Percentiles rank a stretch among this genome's conserved stretches.
Evolutionary conservation across 139 green algal genomes (phyloP).

Genomic region (Chlamydomonas sp.): DNA sequence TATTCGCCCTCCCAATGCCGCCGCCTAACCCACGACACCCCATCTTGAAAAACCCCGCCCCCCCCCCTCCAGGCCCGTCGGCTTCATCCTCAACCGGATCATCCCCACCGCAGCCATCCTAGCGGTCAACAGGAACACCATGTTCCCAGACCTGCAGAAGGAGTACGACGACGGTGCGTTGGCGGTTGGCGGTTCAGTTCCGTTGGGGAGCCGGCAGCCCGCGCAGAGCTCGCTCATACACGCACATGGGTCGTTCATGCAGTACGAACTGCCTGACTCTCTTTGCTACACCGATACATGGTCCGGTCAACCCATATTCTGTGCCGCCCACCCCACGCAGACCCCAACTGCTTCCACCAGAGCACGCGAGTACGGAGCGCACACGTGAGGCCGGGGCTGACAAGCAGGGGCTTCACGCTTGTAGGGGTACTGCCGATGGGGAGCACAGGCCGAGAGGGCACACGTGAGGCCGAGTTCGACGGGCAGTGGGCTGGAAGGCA

Average conservation of each 20-base stretch:
- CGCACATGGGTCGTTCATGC: background rate
- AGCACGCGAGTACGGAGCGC: constrained; percentile 39
- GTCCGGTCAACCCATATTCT: background rate
- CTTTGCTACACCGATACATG: background rate
- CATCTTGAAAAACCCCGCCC: background rate
- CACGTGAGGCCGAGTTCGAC: background rate
- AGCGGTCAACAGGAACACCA: constrained; percentile 12
- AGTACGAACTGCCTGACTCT: background rate
- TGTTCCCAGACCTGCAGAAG: constrained; percentile 44
- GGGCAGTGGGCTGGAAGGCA: background rate
- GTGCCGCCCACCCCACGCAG: background rate
- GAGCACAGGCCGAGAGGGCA: too few species aligned
- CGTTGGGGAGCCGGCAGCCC: too few species aligned
- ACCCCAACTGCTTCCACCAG: constrained; percentile 39
- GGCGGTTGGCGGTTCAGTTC: too few species aligned
- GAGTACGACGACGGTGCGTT: constrained; percentile 43
- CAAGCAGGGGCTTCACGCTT: too few species aligned
- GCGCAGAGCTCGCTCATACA: background rate
- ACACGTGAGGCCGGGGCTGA: background rate
- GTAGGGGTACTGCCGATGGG: too few species aligned
- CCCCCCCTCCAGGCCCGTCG: constrained; percentile 9
- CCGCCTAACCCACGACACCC: background rate
- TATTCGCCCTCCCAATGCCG: background rate
- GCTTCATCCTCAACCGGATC: background rate
- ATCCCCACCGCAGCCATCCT: background rate